These are phyloP conservation scores for Cladophialophora immunda DNA, from an alignment of 2,329 filamentous ascomycete genomes.

Conservation along the genomic window DNA sequence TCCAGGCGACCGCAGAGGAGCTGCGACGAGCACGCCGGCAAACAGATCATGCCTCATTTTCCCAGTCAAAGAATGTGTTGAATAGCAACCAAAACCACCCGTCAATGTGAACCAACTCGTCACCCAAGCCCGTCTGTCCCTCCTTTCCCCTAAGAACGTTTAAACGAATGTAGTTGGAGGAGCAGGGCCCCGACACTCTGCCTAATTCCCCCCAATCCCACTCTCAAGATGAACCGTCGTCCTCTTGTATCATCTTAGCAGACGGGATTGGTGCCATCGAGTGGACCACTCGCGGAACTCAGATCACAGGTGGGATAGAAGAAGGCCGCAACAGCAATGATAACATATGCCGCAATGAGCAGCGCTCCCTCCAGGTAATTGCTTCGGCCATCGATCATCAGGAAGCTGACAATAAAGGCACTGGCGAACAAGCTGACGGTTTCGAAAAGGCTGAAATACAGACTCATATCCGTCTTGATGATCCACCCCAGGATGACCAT, in stretches of 20 bases:
- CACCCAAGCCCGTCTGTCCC: not conserved
- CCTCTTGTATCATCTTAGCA: constrained; percentile 7
- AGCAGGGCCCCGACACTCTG: not conserved
- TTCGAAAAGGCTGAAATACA: constrained; percentile 90
- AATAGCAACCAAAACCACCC: not conserved
- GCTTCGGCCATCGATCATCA: constrained; percentile 83
- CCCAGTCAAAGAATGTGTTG: constrained; percentile 3
- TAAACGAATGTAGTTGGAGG: not conserved
- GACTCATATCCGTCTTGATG: constrained; percentile 72
- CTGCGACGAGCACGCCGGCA: constrained; percentile 9
- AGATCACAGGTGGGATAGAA: constrained; percentile 66
- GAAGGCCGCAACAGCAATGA: constrained; percentile 72
- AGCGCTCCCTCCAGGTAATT: constrained; percentile 82
- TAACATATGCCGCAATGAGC: constrained; percentile 72
- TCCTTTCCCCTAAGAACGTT: not conserved
- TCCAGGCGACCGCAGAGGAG: not conserved
- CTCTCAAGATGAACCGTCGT: not conserved
- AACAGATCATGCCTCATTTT: constrained; percentile 2
- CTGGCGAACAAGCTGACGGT: constrained; percentile 86
- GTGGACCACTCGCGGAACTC: constrained; percentile 37
- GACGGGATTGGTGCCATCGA: constrained; percentile 26
- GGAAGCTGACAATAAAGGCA: constrained; percentile 85
- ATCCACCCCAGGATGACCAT: constrained; percentile 77
- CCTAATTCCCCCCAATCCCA: not conserved
- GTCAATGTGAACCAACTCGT: not conserved